Percentiles rank a stretch among this genome's conserved stretches.
phyloP scores from a whole-genome alignment of 2,329 filamentous ascomycete genomes.

The Colletotrichum sp. region DNA sequence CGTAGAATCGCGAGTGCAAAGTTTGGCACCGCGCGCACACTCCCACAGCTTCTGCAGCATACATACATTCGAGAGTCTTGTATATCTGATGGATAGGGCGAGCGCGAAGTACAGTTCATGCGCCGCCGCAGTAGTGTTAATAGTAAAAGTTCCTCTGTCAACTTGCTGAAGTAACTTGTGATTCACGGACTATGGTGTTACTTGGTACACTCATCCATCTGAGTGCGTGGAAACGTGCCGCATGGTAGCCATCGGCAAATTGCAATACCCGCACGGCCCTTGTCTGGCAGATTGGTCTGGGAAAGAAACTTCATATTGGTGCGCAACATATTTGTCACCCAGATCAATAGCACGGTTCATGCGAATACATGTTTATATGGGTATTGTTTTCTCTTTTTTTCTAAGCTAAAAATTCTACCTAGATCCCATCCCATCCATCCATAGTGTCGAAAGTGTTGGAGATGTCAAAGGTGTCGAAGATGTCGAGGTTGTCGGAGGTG shows the following conservation, averaged over 20 bases:
- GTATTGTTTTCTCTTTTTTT: background rate
- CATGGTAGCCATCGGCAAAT: too few relatives aligned
- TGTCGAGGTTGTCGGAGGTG: background rate
- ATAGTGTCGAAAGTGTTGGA: background rate
- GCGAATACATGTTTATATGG: background rate
- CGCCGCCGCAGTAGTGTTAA: background rate
- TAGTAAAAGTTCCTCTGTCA: background rate
- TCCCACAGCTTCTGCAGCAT: constrained; percentile 6
- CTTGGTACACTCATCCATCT: background rate
- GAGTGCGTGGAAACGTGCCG: too few relatives aligned
- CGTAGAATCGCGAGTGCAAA: background rate
- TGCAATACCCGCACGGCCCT: too few relatives aligned
- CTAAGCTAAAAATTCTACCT: background rate
- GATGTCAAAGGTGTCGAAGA: background rate
- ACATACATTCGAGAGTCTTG: background rate
- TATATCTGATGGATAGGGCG: background rate
- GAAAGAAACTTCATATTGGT: background rate
- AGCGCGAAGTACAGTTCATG: background rate
- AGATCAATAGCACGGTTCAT: background rate
- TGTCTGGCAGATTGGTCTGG: too few relatives aligned
- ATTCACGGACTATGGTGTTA: background rate
- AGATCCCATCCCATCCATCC: background rate
- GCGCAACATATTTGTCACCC: background rate
- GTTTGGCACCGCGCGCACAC: background rate
- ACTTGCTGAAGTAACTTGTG: background rate